Evolutionary conservation across 1,284 basidiomycete species (phyloP), one percentile per base, ranked within the genome.

Genomic region (Cryptococcus floricola): DNA sequence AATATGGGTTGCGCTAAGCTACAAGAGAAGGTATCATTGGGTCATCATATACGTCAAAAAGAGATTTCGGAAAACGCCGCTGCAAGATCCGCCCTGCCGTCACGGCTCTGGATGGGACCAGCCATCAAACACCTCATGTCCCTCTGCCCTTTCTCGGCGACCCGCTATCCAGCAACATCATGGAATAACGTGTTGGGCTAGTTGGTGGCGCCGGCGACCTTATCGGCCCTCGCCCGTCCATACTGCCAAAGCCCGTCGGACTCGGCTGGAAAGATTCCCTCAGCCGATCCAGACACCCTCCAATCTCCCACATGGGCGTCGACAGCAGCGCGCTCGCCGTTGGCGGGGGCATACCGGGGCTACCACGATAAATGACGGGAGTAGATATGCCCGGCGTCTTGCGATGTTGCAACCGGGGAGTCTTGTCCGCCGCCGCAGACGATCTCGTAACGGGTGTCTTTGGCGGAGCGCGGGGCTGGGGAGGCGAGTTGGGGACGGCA

Each of bases 401-500:
- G 10, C 65, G 55, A 27, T 51, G 61, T 10, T 42, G 16, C 23
- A 56, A 31, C 8, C 60, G 55, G 1, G 66, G 66, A 48, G 54
- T 70, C 58, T 50, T 68, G 34, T 53, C 66, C 2, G 63, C 61
- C 2, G 66, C 66, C 2, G 73, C 73, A 2, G 70, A 73, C 16
- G 71, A 75, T 27, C 73, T 60, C 1, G 71, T 64, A 27, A 75
- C 62, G 7, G 73, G 73, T 1, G 73, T 75, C 53, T 75, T 75
- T 9, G 72, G 70, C 6, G 64, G 64, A 1, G 50, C 61, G 5
- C 65, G 45, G 18, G 23, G 42, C 4, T 49, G 48, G 4, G 48
- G 48, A 38, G 52, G 57, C 16, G 53, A 58, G 19, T n/a, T 18
- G 16, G 45, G 45, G 9, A 25, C 12, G 19, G 48, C 18, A 31